Evolutionary conservation across 257 asterid genomes (phyloP).

Genomic region (Galeopsis tetrahit): DNA sequence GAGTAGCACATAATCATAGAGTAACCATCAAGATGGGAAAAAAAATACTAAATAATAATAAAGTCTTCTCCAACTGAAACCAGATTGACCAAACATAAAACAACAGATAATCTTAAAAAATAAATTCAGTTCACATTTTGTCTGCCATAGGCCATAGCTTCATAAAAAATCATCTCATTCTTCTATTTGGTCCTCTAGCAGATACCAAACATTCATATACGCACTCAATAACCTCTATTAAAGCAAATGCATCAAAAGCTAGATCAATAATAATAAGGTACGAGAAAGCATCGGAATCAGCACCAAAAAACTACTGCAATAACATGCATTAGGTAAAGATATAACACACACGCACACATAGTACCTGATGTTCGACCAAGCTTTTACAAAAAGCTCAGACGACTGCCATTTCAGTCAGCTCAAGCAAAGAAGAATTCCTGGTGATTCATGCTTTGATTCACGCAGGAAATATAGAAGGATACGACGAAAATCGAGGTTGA

Average conservation of each 20-base stretch:
- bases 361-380: constrained; percentile 30
- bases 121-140: neutral
- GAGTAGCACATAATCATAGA: neutral
- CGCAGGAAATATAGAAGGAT: neutral
- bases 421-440: neutral
- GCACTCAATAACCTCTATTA: constrained; percentile 23
- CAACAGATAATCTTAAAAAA: neutral
- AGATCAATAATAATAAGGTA: constrained; percentile 4
- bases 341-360: neutral
- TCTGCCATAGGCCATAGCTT: constrained; percentile 1
- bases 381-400: constrained; percentile 29
- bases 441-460: constrained; percentile 25
- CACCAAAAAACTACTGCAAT: constrained; percentile 15
- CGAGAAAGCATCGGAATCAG: neutral
- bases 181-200: constrained; percentile 27
- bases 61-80: neutral
- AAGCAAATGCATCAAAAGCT: constrained; percentile 21
- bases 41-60: neutral
- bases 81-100: constrained; percentile 5
- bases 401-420: constrained; percentile 40
- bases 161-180: constrained; percentile 13
- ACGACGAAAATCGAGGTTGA: neutral
- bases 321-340: neutral
- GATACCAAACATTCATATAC: constrained; percentile 13
- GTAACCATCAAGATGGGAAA: neutral